A percentile compares a stretch with the other conserved stretches of the same genome.
These are phyloP conservation scores for Blastocystis sp. DNA, from an alignment of 352 stramenopile species.

Conservation along the genomic window DNA sequence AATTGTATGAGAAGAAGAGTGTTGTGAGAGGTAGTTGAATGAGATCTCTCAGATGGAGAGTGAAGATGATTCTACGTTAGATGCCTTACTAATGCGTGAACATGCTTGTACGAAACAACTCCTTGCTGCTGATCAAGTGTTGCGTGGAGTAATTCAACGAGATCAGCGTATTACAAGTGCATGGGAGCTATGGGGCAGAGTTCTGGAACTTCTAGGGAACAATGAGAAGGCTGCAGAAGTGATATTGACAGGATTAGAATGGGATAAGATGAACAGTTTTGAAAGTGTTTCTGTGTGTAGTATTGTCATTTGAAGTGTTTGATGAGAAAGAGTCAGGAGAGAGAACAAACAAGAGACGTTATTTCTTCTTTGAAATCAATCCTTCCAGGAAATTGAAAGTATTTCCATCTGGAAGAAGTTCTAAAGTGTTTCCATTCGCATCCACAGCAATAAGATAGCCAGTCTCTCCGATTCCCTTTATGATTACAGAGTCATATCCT, in stretches of 20 bases:
- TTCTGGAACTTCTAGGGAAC: conserved; percentile 1
- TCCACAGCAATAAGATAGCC: conserved; percentile 62
- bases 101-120: conserved; percentile 8
- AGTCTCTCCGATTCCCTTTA: conserved; percentile 61
- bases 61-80: background rate
- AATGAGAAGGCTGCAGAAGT: background rate
- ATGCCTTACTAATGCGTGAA: background rate
- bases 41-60: background rate
- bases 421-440: conserved; percentile 36
- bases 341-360: background rate
- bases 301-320: conserved; percentile 54
- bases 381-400: conserved; percentile 65
- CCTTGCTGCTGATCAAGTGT: background rate
- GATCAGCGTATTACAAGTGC: conserved; percentile 1
- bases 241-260: background rate
- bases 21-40: background rate
- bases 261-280: conserved; percentile 16
- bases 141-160: background rate
- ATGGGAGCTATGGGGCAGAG: background rate
- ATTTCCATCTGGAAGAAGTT: conserved; percentile 65
- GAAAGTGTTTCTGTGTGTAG: background rate
- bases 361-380: conserved; percentile 65
- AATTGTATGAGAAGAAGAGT: background rate
- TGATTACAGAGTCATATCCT: conserved; percentile 57
- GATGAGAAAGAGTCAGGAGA: background rate